Evolutionary conservation across 139 green algal species (phyloP).

Genomic region (Zygnema cylindricum): DNA sequence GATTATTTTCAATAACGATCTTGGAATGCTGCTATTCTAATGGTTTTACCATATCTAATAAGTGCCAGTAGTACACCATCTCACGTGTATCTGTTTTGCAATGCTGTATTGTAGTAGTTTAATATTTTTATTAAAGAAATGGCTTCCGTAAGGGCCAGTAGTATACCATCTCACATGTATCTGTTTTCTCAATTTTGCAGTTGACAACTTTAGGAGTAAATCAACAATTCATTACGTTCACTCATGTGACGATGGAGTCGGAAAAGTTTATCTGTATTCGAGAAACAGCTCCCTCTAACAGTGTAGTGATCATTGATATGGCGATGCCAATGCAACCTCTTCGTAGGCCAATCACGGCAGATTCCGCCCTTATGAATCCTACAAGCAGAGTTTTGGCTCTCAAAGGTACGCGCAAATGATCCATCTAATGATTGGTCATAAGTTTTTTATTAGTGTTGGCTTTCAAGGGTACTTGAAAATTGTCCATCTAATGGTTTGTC

Average conservation of each 20-base stretch:
- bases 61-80: too few species aligned
- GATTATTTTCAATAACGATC: too few species aligned
- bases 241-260: constrained; percentile 94
- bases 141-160: too few species aligned
- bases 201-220: constrained; percentile 87
- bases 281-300: constrained; percentile 77
- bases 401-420: constrained; percentile 77
- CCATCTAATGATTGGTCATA: too few species aligned
- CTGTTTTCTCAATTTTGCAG: too few species aligned
- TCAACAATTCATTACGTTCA: constrained; percentile 94
- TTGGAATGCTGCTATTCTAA: too few species aligned
- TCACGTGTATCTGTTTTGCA: too few species aligned
- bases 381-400: constrained; percentile 93
- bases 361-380: constrained; percentile 95
- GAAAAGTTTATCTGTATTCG: constrained; percentile 97
- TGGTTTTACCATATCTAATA: too few species aligned
- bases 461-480: background rate
- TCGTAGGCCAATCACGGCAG: constrained; percentile 93
- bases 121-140: too few species aligned
- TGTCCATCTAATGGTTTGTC: too few species aligned
- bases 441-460: background rate
- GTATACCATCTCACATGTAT: too few species aligned
- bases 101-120: too few species aligned
- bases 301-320: constrained; percentile 95
- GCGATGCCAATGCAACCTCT: constrained; percentile 74